phyloP scores from a whole-genome alignment of 164 flowering plant species.

The Annona squamosa region DNA sequence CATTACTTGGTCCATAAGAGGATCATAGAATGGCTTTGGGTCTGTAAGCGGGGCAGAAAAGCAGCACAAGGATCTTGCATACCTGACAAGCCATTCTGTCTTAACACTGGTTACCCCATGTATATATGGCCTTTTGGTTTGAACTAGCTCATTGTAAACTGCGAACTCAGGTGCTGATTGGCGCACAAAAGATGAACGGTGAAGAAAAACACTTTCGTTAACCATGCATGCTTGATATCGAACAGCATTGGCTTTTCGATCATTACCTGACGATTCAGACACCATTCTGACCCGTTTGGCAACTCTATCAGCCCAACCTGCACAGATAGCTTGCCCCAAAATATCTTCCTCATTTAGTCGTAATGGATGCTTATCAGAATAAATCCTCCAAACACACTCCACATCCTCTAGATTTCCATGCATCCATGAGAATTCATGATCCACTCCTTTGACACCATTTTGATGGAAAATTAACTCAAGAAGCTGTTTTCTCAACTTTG shows the following conservation, averaged over 20 bases:
- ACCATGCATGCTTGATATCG: conserved; percentile 74
- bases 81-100: conserved; percentile 71
- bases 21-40: conserved; percentile 70
- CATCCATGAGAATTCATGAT: conserved; percentile 58
- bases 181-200: conserved; percentile 65
- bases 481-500: conserved; percentile 81
- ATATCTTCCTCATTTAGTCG: conserved; percentile 60
- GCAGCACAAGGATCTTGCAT: conserved; percentile 55
- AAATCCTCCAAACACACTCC: conserved; percentile 62
- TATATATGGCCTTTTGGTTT: conserved; percentile 78
- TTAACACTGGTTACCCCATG: conserved; percentile 77
- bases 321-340: conserved; percentile 77
- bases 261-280: conserved; percentile 31
- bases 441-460: conserved; percentile 14
- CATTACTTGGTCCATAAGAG: conserved; percentile 44
- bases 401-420: conserved; percentile 60
- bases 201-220: conserved; percentile 68
- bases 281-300: conserved; percentile 51
- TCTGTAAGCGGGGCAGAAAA: conserved; percentile 69
- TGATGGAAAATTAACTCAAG: conserved; percentile 61
- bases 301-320: conserved; percentile 97
- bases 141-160: conserved; percentile 70
- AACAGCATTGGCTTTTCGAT: conserved; percentile 39
- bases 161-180: conserved; percentile 68
- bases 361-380: conserved; percentile 44